A percentile compares a stretch with the other conserved stretches of the same genome.
Conservation (phyloP, 2,329 filamentous ascomycete genomes). For the Diaporthe batatas region DNA sequence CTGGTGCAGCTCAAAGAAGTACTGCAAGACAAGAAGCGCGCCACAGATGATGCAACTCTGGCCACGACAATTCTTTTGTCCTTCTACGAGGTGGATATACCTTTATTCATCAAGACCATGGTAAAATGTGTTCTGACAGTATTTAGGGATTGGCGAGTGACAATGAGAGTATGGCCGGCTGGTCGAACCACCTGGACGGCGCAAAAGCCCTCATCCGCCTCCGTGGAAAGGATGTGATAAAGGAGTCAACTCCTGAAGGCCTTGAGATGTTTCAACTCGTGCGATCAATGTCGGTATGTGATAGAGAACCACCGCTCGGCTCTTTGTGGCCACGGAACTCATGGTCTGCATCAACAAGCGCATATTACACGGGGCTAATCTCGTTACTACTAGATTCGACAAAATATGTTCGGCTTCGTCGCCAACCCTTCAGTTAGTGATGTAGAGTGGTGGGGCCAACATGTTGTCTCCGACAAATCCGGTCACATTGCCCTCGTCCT, state of each 20-base stretch:
- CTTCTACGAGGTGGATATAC: slow-evolving; percentile 44
- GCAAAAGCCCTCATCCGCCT: slow-evolving; percentile 45
- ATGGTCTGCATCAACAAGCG: not conserved
- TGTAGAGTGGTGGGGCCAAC: slow-evolving; percentile 46
- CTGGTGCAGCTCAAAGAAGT: slow-evolving; percentile 44
- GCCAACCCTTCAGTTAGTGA: slow-evolving; percentile 44
- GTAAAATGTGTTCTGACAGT: not conserved
- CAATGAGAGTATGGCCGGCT: slow-evolving; percentile 42
- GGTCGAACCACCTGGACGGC: slow-evolving; percentile 45
- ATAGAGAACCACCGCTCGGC: not conserved
- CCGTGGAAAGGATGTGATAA: slow-evolving; percentile 42
- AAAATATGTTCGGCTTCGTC: slow-evolving; percentile 46
- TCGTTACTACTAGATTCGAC: slow-evolving; percentile 43
- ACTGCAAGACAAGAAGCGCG: slow-evolving; percentile 43
- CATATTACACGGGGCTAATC: not conserved
- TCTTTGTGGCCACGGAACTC: not conserved
- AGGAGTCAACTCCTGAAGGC: slow-evolving; percentile 40
- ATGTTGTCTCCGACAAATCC: slow-evolving; percentile 44
- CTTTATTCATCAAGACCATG: too few species aligned
- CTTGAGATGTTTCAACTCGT: slow-evolving; percentile 48
- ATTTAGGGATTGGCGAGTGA: slow-evolving; percentile 43
- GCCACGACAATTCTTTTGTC: slow-evolving; percentile 45
- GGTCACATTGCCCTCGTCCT: slow-evolving; percentile 46
- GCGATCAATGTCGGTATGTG: slow-evolving; percentile 45
- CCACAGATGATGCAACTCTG: slow-evolving; percentile 44